These are phyloP conservation scores for Yamadazyma endophytica DNA, from an alignment of 805 yeast species.

Conservation along the genomic window DNA sequence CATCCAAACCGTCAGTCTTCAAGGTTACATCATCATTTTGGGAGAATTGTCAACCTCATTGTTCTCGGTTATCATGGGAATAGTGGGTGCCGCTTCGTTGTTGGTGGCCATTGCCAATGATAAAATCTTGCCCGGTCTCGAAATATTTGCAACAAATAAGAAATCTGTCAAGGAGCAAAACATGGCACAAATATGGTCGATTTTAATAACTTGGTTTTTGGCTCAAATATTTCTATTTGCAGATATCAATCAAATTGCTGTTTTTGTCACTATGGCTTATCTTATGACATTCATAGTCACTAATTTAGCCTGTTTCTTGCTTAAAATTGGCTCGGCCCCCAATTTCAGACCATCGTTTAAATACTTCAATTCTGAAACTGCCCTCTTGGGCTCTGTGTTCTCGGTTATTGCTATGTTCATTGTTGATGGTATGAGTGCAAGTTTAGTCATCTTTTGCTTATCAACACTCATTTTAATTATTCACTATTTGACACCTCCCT, in stretches of 20 bases:
- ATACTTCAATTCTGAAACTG: constrained; percentile 79
- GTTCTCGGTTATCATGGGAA: constrained; percentile 91
- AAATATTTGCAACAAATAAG: constrained; percentile 40
- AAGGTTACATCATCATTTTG: constrained; percentile 62
- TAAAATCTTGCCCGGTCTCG: constrained; percentile 75
- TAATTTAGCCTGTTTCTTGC: constrained; percentile 85
- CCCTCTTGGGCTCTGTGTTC: constrained; percentile 65
- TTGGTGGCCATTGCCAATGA: constrained; percentile 90
- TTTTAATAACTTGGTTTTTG: constrained; percentile 72
- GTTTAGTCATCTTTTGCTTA: constrained; percentile 64
- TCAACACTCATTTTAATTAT: constrained; percentile 67
- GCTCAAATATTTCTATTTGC: constrained; percentile 85
- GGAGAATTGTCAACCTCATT: constrained; percentile 94
- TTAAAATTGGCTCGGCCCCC: constrained; percentile 92
- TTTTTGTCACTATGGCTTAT: constrained; percentile 95
- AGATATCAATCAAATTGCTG: constrained; percentile 90
- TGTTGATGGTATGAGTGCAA: constrained; percentile 89
- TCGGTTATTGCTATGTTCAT: constrained; percentile 87
- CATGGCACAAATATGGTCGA: constrained; percentile 61
- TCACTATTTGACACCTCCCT: constrained; percentile 90
- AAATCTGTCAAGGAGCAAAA: constrained; percentile 38
- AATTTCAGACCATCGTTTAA: constrained; percentile 94
- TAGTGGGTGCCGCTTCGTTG: constrained; percentile 91
- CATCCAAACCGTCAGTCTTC: constrained; percentile 73
- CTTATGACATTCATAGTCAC: constrained; percentile 94